Percentiles rank a stretch among this genome's conserved stretches.
phyloP scores from a whole-genome alignment of 768 basidiomycete species.

The Auricularia cornea region DNA sequence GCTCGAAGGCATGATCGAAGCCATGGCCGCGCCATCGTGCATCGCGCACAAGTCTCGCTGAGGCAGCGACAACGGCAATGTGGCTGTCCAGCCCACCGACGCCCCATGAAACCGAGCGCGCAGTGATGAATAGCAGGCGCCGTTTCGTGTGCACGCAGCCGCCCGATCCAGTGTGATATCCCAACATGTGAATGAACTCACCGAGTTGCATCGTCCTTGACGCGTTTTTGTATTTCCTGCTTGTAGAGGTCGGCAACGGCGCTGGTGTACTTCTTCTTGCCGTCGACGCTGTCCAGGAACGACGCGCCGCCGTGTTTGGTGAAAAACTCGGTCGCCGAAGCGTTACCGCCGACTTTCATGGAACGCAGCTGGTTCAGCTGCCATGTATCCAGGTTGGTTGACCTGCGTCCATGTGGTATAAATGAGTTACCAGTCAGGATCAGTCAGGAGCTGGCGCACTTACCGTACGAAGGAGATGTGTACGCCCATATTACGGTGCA shows the following conservation, averaged over 20 bases:
- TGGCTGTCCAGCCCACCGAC: too few species aligned
- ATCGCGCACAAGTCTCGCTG: too few species aligned
- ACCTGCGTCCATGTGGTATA: slow-evolving; percentile 38
- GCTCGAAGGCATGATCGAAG: too few species aligned
- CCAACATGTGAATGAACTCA: slow-evolving; percentile 34
- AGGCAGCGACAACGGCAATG: too few species aligned
- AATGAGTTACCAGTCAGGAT: slow-evolving; percentile 1
- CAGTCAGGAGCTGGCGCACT: slow-evolving; percentile 17
- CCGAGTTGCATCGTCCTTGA: slow-evolving; percentile 66
- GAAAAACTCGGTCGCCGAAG: slow-evolving; percentile 80
- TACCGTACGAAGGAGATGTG: slow-evolving; percentile 96
- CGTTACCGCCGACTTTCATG: slow-evolving; percentile 96
- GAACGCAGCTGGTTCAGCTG: slow-evolving; percentile 81
- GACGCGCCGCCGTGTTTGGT: slow-evolving; percentile 73
- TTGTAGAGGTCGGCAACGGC: slow-evolving; percentile 82
- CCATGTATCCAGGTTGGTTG: slow-evolving; percentile 96
- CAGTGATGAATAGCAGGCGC: too few species aligned
- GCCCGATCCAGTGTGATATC: too few species aligned
- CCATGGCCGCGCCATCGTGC: too few species aligned
- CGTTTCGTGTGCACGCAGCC: too few species aligned
- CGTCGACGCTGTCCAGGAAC: slow-evolving; percentile 62
- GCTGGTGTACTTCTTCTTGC: slow-evolving; percentile 85
- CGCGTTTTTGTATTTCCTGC: slow-evolving; percentile 76
- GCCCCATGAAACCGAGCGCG: too few species aligned
- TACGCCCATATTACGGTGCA: slow-evolving; percentile 95